Evolutionary conservation across 2,329 filamentous ascomycete species (phyloP), one percentile per base, ranked within the genome.

Genomic region (Diaporthe capsici): DNA sequence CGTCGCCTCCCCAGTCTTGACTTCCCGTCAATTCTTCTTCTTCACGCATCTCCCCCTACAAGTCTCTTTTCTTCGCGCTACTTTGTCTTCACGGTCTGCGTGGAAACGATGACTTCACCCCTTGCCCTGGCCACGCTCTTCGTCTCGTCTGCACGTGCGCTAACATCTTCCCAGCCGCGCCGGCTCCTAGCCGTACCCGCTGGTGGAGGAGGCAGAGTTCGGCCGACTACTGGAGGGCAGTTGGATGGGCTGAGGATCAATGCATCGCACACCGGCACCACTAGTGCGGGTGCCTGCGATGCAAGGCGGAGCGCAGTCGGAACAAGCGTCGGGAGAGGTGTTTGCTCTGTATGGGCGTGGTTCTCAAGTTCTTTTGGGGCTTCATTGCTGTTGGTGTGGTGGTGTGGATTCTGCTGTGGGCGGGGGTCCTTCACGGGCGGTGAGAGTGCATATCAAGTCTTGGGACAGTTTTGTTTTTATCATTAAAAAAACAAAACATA

Each of bases 261-360:
- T 63, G 60, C 60, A 63, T 39, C 15, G n/a, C n/a, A 31, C 28
- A 31, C 15, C 42, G 39, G 60, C 53, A 57, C 8, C n/a, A 25
- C 60, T 63, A 44, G 60, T 63, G 60, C 39, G 15, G 42, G 39
- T 63, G 60, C 60, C 39, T 20, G n/a, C n/a, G 60, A 39, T 63
- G 60, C 39, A 31, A 63, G 60, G 37, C n/a, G 37, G 7, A 31
- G 60, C 60, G 60, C 60, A 44, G 39, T 63, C 60, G 39, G 39
- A 6, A 44, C 7, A 3, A 3, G 15, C 13, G n/a, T 63, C n/a
- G 39, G 60, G 39, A 22, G 39, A 31, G n/a, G 60, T 44, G 60
- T 51, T 12, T 20, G 22, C 13, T 25, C 12, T 12, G 49, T 51
- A 25, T 51, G 22, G 17, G 49, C 22, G 49, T 25, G 22, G 49